Evolutionary conservation across 805 yeast species (phyloP).

Genomic region (Candida glaebosa): DNA sequence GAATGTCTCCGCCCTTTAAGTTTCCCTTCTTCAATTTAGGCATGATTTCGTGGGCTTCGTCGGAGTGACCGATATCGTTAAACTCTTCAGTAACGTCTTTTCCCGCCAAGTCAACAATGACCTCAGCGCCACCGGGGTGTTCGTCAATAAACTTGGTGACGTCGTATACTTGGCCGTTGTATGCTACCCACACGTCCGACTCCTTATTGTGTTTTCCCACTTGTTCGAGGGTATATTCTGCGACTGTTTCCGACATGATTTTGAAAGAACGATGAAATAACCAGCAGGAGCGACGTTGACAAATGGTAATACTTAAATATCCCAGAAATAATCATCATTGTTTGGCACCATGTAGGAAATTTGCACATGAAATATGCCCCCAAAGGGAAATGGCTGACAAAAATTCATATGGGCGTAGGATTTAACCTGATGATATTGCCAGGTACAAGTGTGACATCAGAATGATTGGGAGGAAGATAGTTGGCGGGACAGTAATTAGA

Average conservation of each 20-base stretch:
- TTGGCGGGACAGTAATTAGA: too few species aligned
- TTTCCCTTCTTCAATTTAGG: slow-evolving; percentile 66
- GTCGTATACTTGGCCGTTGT: slow-evolving; percentile 36
- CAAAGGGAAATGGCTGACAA: too few species aligned
- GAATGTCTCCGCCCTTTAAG: slow-evolving; percentile 54
- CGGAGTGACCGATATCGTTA: slow-evolving; percentile 88
- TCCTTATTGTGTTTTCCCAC: slow-evolving; percentile 29
- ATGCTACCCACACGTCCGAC: slow-evolving; percentile 35
- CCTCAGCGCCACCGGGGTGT: slow-evolving; percentile 41
- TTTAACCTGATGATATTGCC: too few species aligned
- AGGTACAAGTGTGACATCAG: too few species aligned
- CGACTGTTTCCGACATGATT: slow-evolving; percentile 2
- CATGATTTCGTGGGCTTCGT: slow-evolving; percentile 78
- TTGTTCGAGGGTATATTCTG: slow-evolving; percentile 47
- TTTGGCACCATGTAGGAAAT: too few species aligned
- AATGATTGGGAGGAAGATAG: too few species aligned
- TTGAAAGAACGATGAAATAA: background rate
- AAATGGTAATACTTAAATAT: too few species aligned
- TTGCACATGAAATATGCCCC: too few species aligned
- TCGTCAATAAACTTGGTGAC: slow-evolving; percentile 34
- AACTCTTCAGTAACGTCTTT: slow-evolving; percentile 36
- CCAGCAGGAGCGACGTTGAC: too few species aligned
- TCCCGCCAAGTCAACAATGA: slow-evolving; percentile 34
- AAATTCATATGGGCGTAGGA: too few species aligned
- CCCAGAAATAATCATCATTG: too few species aligned